Evolutionary conservation across 2,329 filamentous ascomycete species (phyloP).

Genomic region (Fusarium virguliforme): DNA sequence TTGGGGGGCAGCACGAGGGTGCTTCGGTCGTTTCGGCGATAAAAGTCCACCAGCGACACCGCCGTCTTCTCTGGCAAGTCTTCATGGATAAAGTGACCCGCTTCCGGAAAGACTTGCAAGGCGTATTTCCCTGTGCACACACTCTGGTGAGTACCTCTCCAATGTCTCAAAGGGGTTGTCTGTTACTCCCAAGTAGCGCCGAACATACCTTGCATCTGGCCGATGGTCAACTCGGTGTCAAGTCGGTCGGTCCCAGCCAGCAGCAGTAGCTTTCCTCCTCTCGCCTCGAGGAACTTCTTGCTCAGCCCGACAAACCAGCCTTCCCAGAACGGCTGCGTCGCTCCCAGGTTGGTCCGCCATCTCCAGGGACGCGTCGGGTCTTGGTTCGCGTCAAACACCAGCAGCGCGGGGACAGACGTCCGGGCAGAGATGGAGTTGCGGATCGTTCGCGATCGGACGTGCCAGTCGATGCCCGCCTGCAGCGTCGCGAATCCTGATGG

Average conservation of each 20-base stretch:
- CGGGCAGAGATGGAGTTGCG: slow-evolving; percentile 87
- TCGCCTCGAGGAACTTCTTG: slow-evolving; percentile 86
- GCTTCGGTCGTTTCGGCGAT: slow-evolving; percentile 89
- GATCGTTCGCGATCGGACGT: slow-evolving; percentile 89
- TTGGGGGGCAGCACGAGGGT: slow-evolving; percentile 91
- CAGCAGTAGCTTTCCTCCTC: slow-evolving; percentile 86
- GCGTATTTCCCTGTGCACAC: slow-evolving; percentile 84
- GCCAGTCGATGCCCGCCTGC: slow-evolving; percentile 91
- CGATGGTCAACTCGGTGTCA: slow-evolving; percentile 93
- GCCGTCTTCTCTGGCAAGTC: slow-evolving; percentile 94
- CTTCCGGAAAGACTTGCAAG: slow-evolving; percentile 92
- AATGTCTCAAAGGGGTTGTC: neutral
- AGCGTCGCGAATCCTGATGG: slow-evolving; percentile 85
- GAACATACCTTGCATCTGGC: slow-evolving; percentile 90
- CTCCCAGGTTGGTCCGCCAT: slow-evolving; percentile 88
- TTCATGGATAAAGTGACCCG: slow-evolving; percentile 97
- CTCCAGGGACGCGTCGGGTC: slow-evolving; percentile 72
- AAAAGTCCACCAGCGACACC: slow-evolving; percentile 88
- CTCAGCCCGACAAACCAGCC: slow-evolving; percentile 93
- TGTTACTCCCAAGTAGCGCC: neutral
- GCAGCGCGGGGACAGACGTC: slow-evolving; percentile 86
- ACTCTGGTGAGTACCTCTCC: slow-evolving; percentile 32
- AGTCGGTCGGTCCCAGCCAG: slow-evolving; percentile 91
- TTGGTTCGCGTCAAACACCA: slow-evolving; percentile 66
- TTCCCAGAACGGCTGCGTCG: slow-evolving; percentile 93